Conservation (phyloP, 345 rosid genomes). For the Fremontodendron californicum region DNA sequence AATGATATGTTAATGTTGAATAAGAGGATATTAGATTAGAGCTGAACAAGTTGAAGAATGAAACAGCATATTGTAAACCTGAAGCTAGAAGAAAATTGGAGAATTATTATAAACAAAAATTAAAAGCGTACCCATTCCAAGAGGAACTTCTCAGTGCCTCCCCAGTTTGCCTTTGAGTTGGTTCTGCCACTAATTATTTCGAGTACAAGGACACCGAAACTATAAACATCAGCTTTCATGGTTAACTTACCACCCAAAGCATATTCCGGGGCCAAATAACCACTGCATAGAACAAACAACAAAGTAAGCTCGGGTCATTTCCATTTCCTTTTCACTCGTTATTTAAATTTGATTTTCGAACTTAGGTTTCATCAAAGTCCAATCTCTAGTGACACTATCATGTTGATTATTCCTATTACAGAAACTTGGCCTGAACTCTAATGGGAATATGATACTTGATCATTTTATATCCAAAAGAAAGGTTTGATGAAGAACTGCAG, state of each 20-base stretch:
- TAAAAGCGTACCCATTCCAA: slow-evolving; percentile 50
- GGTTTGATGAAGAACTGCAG: no score
- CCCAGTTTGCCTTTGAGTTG: slow-evolving; percentile 43
- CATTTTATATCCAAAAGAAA: no score
- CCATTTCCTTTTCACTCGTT: neutral
- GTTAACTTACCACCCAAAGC: slow-evolving; percentile 70
- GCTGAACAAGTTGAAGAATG: no score
- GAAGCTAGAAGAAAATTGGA: no score
- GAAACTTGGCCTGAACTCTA: neutral
- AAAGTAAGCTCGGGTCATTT: neutral
- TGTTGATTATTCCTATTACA: neutral
- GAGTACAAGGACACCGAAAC: slow-evolving; percentile 61
- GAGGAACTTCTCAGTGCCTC: slow-evolving; percentile 39
- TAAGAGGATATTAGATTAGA: neutral
- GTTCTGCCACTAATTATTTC: slow-evolving; percentile 62
- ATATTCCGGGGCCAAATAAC: slow-evolving; percentile 79
- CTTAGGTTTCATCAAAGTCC: neutral
- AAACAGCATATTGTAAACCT: no score
- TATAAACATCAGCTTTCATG: slow-evolving; percentile 69
- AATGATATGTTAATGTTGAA: neutral
- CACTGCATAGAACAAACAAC: slow-evolving; percentile 49
- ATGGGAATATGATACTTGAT: neutral
- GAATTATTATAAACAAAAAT: neutral
- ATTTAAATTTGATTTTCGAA: neutral
- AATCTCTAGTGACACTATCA: neutral